Conservation (phyloP, 2,329 filamentous ascomycete genomes). For the Colletotrichum sansevieriae region DNA sequence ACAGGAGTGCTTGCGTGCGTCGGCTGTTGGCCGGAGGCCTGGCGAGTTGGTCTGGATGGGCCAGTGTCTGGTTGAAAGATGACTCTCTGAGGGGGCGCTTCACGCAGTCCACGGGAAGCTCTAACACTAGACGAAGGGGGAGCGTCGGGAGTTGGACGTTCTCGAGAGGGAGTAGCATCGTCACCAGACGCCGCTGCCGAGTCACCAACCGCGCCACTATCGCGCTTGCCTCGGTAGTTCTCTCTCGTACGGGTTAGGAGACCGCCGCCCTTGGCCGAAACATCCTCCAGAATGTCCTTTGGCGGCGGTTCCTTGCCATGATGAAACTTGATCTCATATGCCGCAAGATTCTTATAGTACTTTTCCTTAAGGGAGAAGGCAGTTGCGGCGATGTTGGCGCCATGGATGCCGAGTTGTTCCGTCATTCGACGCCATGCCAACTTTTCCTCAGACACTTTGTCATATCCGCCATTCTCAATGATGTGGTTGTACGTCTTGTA, state of each 20-base stretch:
- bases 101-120: constrained; percentile 76
- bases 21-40: constrained; percentile 54
- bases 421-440: constrained; percentile 87
- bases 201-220: constrained; percentile 35
- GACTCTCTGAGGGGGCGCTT: constrained; percentile 86
- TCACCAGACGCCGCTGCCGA: constrained; percentile 40
- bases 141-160: constrained; percentile 63
- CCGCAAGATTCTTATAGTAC: constrained; percentile 90
- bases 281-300: constrained; percentile 88
- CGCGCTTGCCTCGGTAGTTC: constrained; percentile 73
- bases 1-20: constrained; percentile 47
- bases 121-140: constrained; percentile 64
- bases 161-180: constrained; percentile 66
- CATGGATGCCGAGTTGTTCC: constrained; percentile 80
- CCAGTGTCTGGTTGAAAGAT: constrained; percentile 87
- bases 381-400: constrained; percentile 82
- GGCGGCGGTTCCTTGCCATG: constrained; percentile 87
- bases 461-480: constrained; percentile 84
- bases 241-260: constrained; percentile 84
- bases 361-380: constrained; percentile 88
- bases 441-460: constrained; percentile 85
- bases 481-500: constrained; percentile 84
- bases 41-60: constrained; percentile 73
- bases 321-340: constrained; percentile 85
- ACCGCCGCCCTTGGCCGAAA: constrained; percentile 85